Percentiles rank a stretch among this genome's conserved stretches.
Evolutionary conservation across 805 yeast species (phyloP).

Genomic region (Cyberlindnera amylophila): DNA sequence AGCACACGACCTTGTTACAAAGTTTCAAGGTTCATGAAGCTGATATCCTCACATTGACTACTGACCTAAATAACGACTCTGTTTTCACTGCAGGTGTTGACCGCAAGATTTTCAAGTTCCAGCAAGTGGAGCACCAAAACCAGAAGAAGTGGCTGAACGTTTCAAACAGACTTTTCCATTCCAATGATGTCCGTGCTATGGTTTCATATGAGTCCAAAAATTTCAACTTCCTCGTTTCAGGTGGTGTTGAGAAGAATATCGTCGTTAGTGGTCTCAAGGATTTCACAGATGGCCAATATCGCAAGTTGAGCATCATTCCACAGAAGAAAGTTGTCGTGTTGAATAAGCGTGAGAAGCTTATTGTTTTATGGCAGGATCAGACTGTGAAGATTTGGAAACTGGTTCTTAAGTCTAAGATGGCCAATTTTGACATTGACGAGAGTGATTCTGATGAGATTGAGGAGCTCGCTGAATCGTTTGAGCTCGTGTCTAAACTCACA

Average conservation of each 20-base stretch:
- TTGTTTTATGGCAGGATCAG: slow-evolving; percentile 81
- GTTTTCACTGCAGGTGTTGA: slow-evolving; percentile 92
- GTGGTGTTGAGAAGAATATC: slow-evolving; percentile 75
- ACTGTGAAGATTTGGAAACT: slow-evolving; percentile 77
- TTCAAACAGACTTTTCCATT: slow-evolving; percentile 75
- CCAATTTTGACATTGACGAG: slow-evolving; percentile 10
- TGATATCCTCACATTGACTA: slow-evolving; percentile 73
- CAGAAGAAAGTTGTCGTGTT: slow-evolving; percentile 48
- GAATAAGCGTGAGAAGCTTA: slow-evolving; percentile 43
- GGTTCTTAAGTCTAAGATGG: slow-evolving; percentile 31
- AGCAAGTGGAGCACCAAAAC: slow-evolving; percentile 15
- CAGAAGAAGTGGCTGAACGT: slow-evolving; percentile 72
- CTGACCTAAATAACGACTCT: slow-evolving; percentile 55
- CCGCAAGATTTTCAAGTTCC: slow-evolving; percentile 76
- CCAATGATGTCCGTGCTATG: slow-evolving; percentile 81
- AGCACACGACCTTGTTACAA: slow-evolving; percentile 71
- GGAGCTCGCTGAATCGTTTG: slow-evolving; percentile 38
- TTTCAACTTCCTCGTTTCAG: slow-evolving; percentile 67
- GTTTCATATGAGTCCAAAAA: slow-evolving; percentile 65
- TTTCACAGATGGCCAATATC: slow-evolving; percentile 67
- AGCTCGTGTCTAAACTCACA: slow-evolving; percentile 60
- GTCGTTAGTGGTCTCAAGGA: slow-evolving; percentile 58
- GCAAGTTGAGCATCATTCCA: slow-evolving; percentile 65
- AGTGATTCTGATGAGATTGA: slow-evolving; percentile 14
- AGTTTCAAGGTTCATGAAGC: slow-evolving; percentile 84